Base-by-base conservation (phyloP, 108 stramenopile genomes). In the Cyclotella sp. region DNA sequence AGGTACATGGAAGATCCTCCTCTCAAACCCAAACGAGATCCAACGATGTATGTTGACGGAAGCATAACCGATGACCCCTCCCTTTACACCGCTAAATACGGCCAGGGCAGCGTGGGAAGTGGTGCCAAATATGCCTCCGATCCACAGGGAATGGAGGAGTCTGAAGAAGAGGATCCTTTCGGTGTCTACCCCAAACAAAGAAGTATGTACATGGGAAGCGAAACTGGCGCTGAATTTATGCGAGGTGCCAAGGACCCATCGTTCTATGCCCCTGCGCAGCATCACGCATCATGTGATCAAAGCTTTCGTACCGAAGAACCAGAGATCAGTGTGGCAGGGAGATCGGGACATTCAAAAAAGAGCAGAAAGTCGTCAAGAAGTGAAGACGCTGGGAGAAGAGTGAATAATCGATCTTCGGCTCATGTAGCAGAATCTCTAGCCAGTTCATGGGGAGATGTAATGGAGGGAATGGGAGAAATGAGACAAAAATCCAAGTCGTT, bases 1-100 rank as follows among this genome's bases (percentile, higher is more conserved):
- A 63, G 30, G 22, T 73, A 73, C 30, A 28, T 53, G 34, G 73
- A 73, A 40, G 73, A 73, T 46, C 73, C 73, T 52, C 73, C 73
- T 11, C 21, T 73, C 24, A 73, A 64, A 61, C 73, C 73, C 34
- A 73, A 73, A 44, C 71, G 71, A 29, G 71, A 72, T 0, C 71
- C 71, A 1, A 72, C 71, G 2, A 72, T 72, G 71, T 72, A 60
- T 49, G 46, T 72, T 16, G 46, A 72, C 29, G 69, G 69, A 43
- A 40, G 14, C 9, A 22, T 29, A 34, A 41, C 34, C 15, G 55
- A 70, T 3, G 69, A 70, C 24, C 21, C 69, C 9, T 70, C 69
- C 0, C 69, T 58, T 5, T 70, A 70, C 69, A 58, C 54, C 39
- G 49, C 46, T 30, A 68, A 68, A 34, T 68, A 53, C 19, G 67